These are phyloP conservation scores for Exobasidium cylindrosporum DNA, from an alignment of 1,284 basidiomycete species.

Conservation along the genomic window DNA sequence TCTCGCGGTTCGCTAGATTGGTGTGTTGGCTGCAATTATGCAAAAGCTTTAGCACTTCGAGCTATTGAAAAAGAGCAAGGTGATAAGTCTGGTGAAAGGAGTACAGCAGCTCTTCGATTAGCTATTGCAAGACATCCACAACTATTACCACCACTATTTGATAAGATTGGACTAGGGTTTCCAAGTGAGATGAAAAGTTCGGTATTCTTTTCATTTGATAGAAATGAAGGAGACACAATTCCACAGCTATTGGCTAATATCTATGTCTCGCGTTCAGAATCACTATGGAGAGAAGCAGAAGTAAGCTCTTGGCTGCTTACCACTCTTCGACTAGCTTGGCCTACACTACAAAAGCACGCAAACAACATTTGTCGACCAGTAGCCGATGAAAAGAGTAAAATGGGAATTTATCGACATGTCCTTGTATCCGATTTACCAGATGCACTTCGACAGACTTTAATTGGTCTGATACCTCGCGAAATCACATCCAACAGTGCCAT, in stretches of 20 bases:
- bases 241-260: slow-evolving; percentile 37
- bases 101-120: slow-evolving; percentile 30
- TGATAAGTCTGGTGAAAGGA: slow-evolving; percentile 25
- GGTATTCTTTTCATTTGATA: not conserved
- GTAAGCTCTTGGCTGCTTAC: slow-evolving; percentile 34
- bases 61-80: slow-evolving; percentile 39
- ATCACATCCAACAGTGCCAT: slow-evolving; percentile 33
- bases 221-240: not conserved
- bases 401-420: slow-evolving; percentile 49
- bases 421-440: slow-evolving; percentile 52
- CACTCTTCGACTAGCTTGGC: slow-evolving; percentile 22
- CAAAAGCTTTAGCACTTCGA: slow-evolving; percentile 40
- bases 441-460: slow-evolving; percentile 38
- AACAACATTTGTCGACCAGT: not conserved
- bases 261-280: slow-evolving; percentile 44
- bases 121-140: slow-evolving; percentile 45
- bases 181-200: slow-evolving; percentile 19
- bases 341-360: slow-evolving; percentile 8
- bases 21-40: slow-evolving; percentile 43
- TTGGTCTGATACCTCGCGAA: slow-evolving; percentile 39
- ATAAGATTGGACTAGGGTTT: slow-evolving; percentile 34
- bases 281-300: slow-evolving; percentile 47
- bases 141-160: slow-evolving; percentile 38
- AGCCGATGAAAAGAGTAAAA: slow-evolving; percentile 21
- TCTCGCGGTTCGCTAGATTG: slow-evolving; percentile 44